Percentiles rank a stretch among this genome's conserved stretches.
Evolutionary conservation across 2,329 filamentous ascomycete species (phyloP).

Genomic region (Fusarium temperatum): DNA sequence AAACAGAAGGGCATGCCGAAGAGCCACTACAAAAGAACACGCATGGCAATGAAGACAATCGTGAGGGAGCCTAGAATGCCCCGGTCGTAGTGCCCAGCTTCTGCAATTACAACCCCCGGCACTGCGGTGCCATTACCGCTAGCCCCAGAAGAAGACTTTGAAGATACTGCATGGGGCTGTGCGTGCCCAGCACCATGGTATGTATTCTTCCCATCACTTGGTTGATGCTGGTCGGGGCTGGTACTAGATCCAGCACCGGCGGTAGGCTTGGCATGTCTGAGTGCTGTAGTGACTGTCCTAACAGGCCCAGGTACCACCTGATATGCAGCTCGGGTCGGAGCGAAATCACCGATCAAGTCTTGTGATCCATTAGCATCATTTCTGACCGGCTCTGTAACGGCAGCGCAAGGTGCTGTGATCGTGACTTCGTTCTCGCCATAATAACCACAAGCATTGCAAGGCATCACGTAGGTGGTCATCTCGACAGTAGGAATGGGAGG

Average conservation of each 20-base stretch:
- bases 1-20: neutral
- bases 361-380: neutral
- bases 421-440: neutral
- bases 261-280: neutral
- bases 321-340: neutral
- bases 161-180: neutral
- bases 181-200: fast-evolving
- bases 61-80: fast-evolving
- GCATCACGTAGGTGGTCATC: neutral
- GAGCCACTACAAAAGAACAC: neutral
- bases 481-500: neutral
- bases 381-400: fast-evolving
- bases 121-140: neutral
- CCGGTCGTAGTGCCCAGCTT: neutral
- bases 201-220: fast-evolving
- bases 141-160: neutral
- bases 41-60: neutral
- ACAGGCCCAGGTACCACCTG: neutral
- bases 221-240: fast-evolving
- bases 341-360: fast-evolving
- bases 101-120: neutral
- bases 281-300: neutral
- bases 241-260: fast-evolving
- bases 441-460: neutral
- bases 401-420: neutral